Evolutionary conservation across 257 asterid genomes (phyloP).

Genomic region (Parsonsia alboflavescens): DNA sequence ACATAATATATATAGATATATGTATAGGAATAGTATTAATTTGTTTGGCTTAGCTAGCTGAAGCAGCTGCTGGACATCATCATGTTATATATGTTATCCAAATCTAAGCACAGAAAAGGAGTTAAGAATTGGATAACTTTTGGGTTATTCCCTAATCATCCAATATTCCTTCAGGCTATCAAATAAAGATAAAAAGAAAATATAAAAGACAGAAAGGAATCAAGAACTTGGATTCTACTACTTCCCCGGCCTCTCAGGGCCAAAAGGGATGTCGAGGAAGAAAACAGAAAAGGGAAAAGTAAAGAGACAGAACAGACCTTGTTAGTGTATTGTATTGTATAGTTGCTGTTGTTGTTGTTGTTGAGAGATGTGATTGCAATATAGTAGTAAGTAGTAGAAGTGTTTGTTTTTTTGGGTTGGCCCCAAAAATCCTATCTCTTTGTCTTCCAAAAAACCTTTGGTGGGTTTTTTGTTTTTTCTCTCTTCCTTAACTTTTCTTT

Average conservation of each 20-base stretch:
- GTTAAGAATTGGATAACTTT: conserved; percentile 29
- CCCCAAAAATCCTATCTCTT: background rate
- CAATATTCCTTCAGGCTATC: conserved; percentile 21
- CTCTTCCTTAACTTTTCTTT: conserved; percentile 5
- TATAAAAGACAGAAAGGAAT: conserved; percentile 29
- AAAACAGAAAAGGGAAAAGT: conserved; percentile 21
- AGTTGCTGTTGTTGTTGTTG: conserved; percentile 11
- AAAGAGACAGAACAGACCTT: conserved; percentile 32
- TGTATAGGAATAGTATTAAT: background rate
- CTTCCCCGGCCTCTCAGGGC: conserved; percentile 6
- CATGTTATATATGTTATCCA: background rate
- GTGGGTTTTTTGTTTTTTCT: background rate
- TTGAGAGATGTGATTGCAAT: conserved; percentile 12
- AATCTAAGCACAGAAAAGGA: background rate
- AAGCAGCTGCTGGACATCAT: background rate
- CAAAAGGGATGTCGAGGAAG: conserved; percentile 21
- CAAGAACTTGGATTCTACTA: conserved; percentile 33
- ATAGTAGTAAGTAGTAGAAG: background rate
- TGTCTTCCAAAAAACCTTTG: conserved; percentile 9
- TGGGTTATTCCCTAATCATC: conserved; percentile 34
- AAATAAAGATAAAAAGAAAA: conserved; percentile 44
- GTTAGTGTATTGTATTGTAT: background rate
- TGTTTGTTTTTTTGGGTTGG: background rate
- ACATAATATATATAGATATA: conserved; percentile 24
- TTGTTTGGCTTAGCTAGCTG: too few relatives aligned